Evolutionary conservation across 2,329 filamentous ascomycete species (phyloP).

Genomic region (Knufia petricola): DNA sequence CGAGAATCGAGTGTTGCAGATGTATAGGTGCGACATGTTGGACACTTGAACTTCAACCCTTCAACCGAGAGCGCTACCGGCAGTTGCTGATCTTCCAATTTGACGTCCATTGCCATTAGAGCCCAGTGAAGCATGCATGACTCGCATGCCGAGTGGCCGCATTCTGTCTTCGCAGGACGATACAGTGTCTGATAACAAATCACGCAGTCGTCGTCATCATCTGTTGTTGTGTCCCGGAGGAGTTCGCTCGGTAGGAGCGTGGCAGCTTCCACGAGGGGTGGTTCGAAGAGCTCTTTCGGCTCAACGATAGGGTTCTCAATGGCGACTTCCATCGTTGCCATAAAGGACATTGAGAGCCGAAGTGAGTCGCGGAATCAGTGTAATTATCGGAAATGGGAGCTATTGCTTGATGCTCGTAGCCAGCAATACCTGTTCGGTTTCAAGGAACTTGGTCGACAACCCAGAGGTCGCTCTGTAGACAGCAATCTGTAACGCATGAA

Average conservation of each 20-base stretch:
- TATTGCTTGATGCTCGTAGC: no score
- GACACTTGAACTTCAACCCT: slow-evolving; percentile 19
- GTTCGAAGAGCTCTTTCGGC: neutral
- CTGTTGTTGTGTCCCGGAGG: neutral
- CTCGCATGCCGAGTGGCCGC: slow-evolving; percentile 19
- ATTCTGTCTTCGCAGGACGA: slow-evolving; percentile 17
- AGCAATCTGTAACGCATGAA: neutral
- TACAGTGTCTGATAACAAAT: slow-evolving; percentile 19
- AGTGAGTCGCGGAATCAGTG: no score
- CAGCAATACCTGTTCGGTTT: no score
- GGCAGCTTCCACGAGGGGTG: neutral
- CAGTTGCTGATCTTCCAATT: slow-evolving; percentile 11
- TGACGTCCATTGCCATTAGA: slow-evolving; percentile 11
- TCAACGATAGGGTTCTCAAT: neutral
- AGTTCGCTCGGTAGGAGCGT: neutral
- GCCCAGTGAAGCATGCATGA: slow-evolving; percentile 21
- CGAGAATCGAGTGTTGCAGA: slow-evolving; percentile 12
- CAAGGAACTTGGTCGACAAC: neutral
- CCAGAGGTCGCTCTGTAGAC: neutral
- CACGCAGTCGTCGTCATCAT: slow-evolving; percentile 18
- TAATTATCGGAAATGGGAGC: no score
- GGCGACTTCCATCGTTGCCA: neutral
- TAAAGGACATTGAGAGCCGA: no score
- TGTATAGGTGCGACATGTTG: slow-evolving; percentile 19
- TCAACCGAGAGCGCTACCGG: slow-evolving; percentile 13